phyloP scores from a whole-genome alignment of 106 monocot genomes.

The Dendrobium officinale region DNA sequence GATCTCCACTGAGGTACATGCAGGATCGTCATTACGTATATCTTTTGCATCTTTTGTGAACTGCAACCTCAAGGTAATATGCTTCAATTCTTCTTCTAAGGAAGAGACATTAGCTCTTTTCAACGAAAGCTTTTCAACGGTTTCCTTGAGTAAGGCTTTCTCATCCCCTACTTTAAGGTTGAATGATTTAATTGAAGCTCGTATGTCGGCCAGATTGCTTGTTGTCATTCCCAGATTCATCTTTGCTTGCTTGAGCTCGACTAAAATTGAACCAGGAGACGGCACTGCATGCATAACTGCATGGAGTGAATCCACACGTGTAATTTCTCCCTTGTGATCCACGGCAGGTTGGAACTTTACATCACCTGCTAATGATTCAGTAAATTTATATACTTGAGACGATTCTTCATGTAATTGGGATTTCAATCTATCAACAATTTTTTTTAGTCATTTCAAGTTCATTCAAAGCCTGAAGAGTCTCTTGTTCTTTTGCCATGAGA shows the following conservation, averaged over 20 bases:
- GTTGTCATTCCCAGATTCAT: conserved; percentile 55
- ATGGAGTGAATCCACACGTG: not conserved
- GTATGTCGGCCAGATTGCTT: conserved; percentile 43
- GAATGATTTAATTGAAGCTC: conserved; percentile 37
- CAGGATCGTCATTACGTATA: conserved; percentile 11
- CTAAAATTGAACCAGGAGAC: conserved; percentile 36
- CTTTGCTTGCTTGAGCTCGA: conserved; percentile 77
- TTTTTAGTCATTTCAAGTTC: conserved; percentile 72
- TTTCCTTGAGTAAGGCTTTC: conserved; percentile 40
- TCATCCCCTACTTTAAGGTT: conserved; percentile 54
- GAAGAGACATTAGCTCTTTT: conserved; percentile 42
- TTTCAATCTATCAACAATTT: conserved; percentile 48
- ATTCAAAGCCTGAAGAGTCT: conserved; percentile 63
- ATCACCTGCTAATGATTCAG: conserved; percentile 14
- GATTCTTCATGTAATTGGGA: conserved; percentile 38
- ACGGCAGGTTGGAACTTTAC: conserved; percentile 23
- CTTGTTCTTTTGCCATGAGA: conserved; percentile 69
- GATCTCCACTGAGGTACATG: conserved; percentile 39
- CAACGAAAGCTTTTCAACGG: conserved; percentile 36
- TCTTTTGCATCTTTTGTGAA: conserved; percentile 18
- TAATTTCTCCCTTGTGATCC: conserved; percentile 15
- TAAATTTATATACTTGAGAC: conserved; percentile 8
- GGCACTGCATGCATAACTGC: not conserved
- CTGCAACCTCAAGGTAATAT: conserved; percentile 37
- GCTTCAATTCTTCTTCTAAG: conserved; percentile 59